These are phyloP conservation scores for Aspergillus panamensis DNA, from an alignment of 495 filamentous ascomycete species.

Conservation along the genomic window DNA sequence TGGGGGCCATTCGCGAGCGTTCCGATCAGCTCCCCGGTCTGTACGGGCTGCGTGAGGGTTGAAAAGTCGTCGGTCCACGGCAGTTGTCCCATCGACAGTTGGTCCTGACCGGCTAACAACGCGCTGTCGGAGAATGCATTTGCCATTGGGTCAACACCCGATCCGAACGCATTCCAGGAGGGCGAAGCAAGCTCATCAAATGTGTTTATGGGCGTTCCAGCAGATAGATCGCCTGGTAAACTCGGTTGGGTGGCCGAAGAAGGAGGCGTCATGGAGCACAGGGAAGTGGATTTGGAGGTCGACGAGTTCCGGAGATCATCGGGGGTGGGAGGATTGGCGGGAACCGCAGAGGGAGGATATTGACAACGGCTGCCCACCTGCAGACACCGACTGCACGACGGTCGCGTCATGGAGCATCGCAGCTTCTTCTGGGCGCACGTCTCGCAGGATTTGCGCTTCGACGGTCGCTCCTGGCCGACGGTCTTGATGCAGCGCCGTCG, in stretches of 20 bases:
- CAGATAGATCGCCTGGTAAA: neutral
- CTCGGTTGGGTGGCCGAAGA: neutral
- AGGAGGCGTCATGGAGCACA: neutral
- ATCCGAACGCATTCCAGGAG: neutral
- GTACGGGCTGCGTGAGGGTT: conserved; percentile 1
- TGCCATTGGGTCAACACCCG: neutral
- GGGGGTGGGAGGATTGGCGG: neutral
- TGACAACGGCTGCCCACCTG: conserved; percentile 12
- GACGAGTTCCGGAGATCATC: neutral
- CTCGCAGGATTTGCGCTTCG: conserved; percentile 25
- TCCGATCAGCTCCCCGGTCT: conserved; percentile 2
- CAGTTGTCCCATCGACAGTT: neutral
- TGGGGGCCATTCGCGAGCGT: neutral
- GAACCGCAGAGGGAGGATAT: conserved; percentile 15
- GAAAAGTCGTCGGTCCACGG: conserved; percentile 14
- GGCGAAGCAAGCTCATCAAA: neutral
- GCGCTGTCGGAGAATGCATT: neutral
- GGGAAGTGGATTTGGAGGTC: neutral
- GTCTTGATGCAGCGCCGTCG: conserved; percentile 23
- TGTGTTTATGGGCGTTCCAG: neutral
- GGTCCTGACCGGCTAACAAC: neutral
- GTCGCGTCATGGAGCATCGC: conserved; percentile 23
- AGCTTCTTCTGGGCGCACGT: conserved; percentile 23
- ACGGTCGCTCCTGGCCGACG: conserved; percentile 19
- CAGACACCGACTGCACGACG: conserved; percentile 18